These are phyloP conservation scores for Apiotrichum mycotoxinovorans DNA, from an alignment of 1,284 basidiomycete species.

Conservation along the genomic window DNA sequence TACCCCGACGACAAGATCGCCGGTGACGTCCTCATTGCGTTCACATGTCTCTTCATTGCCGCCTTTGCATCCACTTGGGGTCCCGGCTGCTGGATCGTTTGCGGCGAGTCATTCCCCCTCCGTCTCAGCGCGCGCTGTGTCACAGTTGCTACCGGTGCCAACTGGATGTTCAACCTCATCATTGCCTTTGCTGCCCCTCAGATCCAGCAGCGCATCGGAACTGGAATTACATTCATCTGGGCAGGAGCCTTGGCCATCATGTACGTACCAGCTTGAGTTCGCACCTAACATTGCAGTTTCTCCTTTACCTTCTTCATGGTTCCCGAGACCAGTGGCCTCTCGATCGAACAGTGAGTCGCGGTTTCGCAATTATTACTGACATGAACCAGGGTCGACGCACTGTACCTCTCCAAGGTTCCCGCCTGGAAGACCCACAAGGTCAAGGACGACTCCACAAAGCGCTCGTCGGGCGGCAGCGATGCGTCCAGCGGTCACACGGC, in stretches of 20 bases:
- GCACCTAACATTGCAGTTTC: slow-evolving; percentile 7
- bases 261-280: neutral
- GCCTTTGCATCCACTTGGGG: slow-evolving; percentile 53
- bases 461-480: too few species aligned
- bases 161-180: slow-evolving; percentile 50
- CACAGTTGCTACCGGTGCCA: slow-evolving; percentile 49
- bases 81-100: slow-evolving; percentile 49
- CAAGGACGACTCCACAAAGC: too few species aligned
- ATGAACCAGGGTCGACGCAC: too few species aligned
- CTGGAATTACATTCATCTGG: slow-evolving; percentile 49
- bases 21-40: slow-evolving; percentile 53
- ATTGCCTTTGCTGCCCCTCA: slow-evolving; percentile 48
- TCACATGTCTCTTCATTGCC: slow-evolving; percentile 54
- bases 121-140: slow-evolving; percentile 48
- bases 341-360: slow-evolving; percentile 46
- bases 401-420: too few species aligned
- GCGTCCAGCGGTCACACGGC: too few species aligned
- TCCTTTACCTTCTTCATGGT: slow-evolving; percentile 49
- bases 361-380: too few species aligned
- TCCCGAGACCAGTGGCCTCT: slow-evolving; percentile 47
- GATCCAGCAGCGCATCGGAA: slow-evolving; percentile 46
- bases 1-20: slow-evolving; percentile 35
- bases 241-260: slow-evolving; percentile 41
- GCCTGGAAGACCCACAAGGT: too few species aligned
- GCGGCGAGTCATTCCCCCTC: slow-evolving; percentile 52